Evolutionary conservation across 768 basidiomycete species (phyloP).

Genomic region (Psilocybe cubensis): DNA sequence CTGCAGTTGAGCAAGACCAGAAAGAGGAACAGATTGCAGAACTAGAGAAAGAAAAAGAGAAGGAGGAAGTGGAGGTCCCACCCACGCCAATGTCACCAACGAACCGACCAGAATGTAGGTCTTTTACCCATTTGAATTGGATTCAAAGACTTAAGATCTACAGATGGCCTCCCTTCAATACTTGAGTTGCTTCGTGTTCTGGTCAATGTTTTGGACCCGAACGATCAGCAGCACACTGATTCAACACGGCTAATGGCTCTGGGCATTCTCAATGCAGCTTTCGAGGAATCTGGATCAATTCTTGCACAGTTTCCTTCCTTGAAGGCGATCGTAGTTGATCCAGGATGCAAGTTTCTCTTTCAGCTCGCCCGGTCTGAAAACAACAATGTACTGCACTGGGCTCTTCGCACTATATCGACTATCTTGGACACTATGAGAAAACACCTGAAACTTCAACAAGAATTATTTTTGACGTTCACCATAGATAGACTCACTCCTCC

Average conservation of each 20-base stretch:
- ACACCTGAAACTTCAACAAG: slow-evolving; percentile 91
- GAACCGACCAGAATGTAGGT: slow-evolving; percentile 47
- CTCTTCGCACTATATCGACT: slow-evolving; percentile 86
- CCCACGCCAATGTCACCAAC: slow-evolving; percentile 27
- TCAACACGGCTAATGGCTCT: slow-evolving; percentile 91
- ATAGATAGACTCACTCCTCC: slow-evolving; percentile 86
- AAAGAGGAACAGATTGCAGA: slow-evolving; percentile 4
- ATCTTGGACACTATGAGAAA: slow-evolving; percentile 86
- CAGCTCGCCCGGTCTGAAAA: slow-evolving; percentile 95
- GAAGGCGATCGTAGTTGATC: slow-evolving; percentile 76
- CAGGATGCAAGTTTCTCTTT: slow-evolving; percentile 96
- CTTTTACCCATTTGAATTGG: neutral
- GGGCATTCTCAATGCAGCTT: slow-evolving; percentile 82
- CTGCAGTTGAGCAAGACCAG: slow-evolving; percentile 12
- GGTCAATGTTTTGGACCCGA: slow-evolving; percentile 93
- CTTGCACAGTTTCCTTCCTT: slow-evolving; percentile 83
- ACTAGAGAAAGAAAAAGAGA: slow-evolving; percentile 10
- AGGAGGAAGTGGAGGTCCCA: no score
- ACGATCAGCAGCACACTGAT: slow-evolving; percentile 94
- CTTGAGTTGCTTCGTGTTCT: slow-evolving; percentile 92
- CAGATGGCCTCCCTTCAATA: slow-evolving; percentile 91
- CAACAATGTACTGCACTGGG: slow-evolving; percentile 72
- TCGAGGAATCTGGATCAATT: slow-evolving; percentile 80
- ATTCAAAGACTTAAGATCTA: slow-evolving; percentile 11
- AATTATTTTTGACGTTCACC: slow-evolving; percentile 92